phyloP scores from a whole-genome alignment of 768 basidiomycete genomes.

The Leccinellum rugosiceps region DNA sequence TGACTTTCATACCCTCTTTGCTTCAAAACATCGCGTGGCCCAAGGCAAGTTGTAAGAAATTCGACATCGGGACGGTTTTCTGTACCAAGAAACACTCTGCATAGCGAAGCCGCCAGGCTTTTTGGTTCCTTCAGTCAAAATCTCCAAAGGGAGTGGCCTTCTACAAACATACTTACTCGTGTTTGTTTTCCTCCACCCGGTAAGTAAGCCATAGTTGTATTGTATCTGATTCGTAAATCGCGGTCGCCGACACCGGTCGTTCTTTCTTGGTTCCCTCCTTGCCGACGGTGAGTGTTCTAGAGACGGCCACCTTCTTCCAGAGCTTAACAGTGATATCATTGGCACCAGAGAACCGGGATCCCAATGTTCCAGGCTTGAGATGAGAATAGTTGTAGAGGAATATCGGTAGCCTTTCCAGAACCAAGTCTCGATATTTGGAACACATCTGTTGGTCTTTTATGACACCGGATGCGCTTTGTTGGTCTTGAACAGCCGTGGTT shows the following conservation, averaged over 20 bases:
- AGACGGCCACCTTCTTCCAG: slow-evolving; percentile 27
- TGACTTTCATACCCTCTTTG: slow-evolving; percentile 79
- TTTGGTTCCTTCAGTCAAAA: not conserved
- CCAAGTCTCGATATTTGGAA: slow-evolving; percentile 48
- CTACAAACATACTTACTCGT: not conserved
- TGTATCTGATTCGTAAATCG: too few species aligned
- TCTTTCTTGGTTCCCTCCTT: too few species aligned
- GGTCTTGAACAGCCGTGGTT: slow-evolving; percentile 69
- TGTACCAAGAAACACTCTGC: slow-evolving; percentile 9
- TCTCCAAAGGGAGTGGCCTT: too few species aligned
- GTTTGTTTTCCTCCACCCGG: too few species aligned
- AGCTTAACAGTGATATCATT: slow-evolving; percentile 58
- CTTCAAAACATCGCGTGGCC: slow-evolving; percentile 73
- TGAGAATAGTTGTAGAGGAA: slow-evolving; percentile 84
- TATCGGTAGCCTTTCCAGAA: slow-evolving; percentile 77
- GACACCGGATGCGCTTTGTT: slow-evolving; percentile 57
- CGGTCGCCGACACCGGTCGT: too few species aligned
- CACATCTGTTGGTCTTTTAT: slow-evolving; percentile 42
- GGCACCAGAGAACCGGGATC: slow-evolving; percentile 51
- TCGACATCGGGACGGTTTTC: slow-evolving; percentile 81
- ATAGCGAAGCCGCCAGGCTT: slow-evolving; percentile 74
- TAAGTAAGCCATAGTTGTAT: too few species aligned
- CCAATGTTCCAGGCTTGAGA: slow-evolving; percentile 50
- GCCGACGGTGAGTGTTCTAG: too few species aligned
- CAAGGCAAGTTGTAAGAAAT: slow-evolving; percentile 86